These are phyloP conservation scores for Purpureocillium lavendulum DNA, from an alignment of 2,329 filamentous ascomycete species.

Conservation along the genomic window DNA sequence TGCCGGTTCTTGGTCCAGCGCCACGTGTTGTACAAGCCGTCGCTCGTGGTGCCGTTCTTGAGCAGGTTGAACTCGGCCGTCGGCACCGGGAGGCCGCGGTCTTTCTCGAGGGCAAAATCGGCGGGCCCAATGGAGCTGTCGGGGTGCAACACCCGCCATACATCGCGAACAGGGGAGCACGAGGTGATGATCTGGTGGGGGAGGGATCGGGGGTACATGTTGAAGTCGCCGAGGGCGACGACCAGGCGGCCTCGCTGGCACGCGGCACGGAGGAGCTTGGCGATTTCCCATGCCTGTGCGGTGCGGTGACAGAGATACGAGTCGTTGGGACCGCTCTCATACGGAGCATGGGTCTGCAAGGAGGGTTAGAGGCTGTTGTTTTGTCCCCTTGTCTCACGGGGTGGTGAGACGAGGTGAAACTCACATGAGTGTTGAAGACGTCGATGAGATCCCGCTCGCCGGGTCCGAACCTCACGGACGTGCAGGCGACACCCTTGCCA, in stretches of 20 bases:
- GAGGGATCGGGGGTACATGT: slow-evolving; percentile 84
- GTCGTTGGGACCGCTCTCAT: slow-evolving; percentile 70
- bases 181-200: slow-evolving; percentile 75
- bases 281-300: slow-evolving; percentile 90
- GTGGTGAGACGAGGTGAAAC: slow-evolving; percentile 11
- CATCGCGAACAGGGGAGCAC: slow-evolving; percentile 69
- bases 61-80: slow-evolving; percentile 68
- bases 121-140: slow-evolving; percentile 73
- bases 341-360: slow-evolving; percentile 65
- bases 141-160: slow-evolving; percentile 78
- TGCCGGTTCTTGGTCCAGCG: slow-evolving; percentile 69
- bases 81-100: slow-evolving; percentile 59
- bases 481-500: slow-evolving; percentile 85
- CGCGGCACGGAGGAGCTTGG: slow-evolving; percentile 79
- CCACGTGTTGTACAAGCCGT: slow-evolving; percentile 86
- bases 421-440: slow-evolving; percentile 85
- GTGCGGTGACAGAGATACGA: slow-evolving; percentile 86
- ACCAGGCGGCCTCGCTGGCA: slow-evolving; percentile 75
- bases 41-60: slow-evolving; percentile 81
- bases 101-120: slow-evolving; percentile 56
- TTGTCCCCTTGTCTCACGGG: no score
- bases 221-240: slow-evolving; percentile 86
- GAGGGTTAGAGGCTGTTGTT: no score
- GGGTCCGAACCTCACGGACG: slow-evolving; percentile 64
- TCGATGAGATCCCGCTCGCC: slow-evolving; percentile 62